Base-by-base conservation (phyloP, 1,284 basidiomycete genomes). In the Polyporus tsugae region DNA sequence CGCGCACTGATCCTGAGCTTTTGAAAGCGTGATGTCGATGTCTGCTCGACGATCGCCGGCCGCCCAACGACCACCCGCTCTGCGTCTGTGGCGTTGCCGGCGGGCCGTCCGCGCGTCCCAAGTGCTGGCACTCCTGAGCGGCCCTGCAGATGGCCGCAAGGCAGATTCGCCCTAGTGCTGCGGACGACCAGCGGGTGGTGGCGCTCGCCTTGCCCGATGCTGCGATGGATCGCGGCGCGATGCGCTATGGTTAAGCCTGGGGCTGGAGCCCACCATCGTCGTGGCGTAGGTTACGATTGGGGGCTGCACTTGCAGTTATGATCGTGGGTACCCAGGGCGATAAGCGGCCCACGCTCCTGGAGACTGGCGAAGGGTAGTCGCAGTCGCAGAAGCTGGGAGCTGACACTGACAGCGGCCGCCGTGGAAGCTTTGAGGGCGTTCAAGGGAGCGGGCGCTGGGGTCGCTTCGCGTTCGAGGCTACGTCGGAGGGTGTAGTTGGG, bases 41-140 rank as follows among this genome's bases (percentile, higher is more conserved):
- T 69, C 67, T 69, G 10, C 44, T 13, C 60, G 70, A 62, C 67
- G 70, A 71, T 71, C 70, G 39, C 60, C 44, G 60, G 60, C 70
- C 70, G 70, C 60, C 10, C 57, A 67, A 69, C 60, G 65, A 67
- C 67, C 68, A 66, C 65, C 57, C 52, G 29, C 39, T 60, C 36
- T 58, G 29, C 33, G 53, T 29, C 52, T 58, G 36, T 44, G 52
- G 58, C 38, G 53, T 41, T 60, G 65, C 65, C 65, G 65, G 60
- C 60, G 65, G 65, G 52, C 36, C 55, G 55, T 38, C 36, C 13
- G 52, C 49, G 49, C 13, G 29, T 55, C 52, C 52, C 22, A 22
- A 25, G 46, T 22, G 46, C 46, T 49, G 46, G 46, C 46, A 46
- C 44, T 25, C 3, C 9, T n/a, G 9, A 9, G 44, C 46, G 5